A percentile compares a stretch with the other conserved stretches of the same genome.
Conservation (phyloP, 2,329 filamentous ascomycete genomes). For the Trichoderma sp. region DNA sequence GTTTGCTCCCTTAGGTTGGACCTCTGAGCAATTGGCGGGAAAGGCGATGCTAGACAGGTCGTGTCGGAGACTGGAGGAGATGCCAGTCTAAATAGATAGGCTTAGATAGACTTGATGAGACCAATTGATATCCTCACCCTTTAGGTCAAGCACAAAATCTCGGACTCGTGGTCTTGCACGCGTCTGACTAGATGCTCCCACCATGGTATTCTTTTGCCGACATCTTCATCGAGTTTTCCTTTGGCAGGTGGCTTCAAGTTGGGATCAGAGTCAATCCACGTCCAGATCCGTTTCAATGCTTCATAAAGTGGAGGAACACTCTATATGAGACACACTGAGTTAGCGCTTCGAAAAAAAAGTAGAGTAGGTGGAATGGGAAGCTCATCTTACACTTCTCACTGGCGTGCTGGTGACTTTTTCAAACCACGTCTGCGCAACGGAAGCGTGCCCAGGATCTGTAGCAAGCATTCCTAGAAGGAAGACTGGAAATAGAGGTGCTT, state of each 20-base stretch:
- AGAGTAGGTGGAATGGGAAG: neutral
- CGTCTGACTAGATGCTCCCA: constrained; percentile 41
- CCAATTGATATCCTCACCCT: neutral
- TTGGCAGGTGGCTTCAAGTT: constrained; percentile 21
- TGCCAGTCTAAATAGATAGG: constrained; percentile 1
- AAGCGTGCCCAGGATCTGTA: constrained; percentile 29
- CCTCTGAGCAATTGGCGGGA: neutral
- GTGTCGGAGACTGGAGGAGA: neutral
- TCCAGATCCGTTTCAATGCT: constrained; percentile 35
- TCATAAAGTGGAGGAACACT: constrained; percentile 41
- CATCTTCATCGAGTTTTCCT: constrained; percentile 23
- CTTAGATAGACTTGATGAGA: neutral
- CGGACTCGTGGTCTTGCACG: constrained; percentile 33
- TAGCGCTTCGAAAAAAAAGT: neutral
- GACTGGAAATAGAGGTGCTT: constrained; percentile 42
- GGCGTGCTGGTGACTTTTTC: constrained; percentile 36
- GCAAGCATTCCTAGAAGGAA: constrained; percentile 42
- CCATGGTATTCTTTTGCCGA: constrained; percentile 37
- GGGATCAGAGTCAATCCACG: constrained; percentile 35
- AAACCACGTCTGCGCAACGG: constrained; percentile 37
- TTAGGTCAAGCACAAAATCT: constrained; percentile 41
- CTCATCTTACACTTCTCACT: constrained; percentile 40
- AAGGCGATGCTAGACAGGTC: neutral
- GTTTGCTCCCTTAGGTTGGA: neutral
- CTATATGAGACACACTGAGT: constrained; percentile 28